Evolutionary conservation across 176 grass and related monocot genomes (phyloP).

Genomic region (Lolium rigidum): DNA sequence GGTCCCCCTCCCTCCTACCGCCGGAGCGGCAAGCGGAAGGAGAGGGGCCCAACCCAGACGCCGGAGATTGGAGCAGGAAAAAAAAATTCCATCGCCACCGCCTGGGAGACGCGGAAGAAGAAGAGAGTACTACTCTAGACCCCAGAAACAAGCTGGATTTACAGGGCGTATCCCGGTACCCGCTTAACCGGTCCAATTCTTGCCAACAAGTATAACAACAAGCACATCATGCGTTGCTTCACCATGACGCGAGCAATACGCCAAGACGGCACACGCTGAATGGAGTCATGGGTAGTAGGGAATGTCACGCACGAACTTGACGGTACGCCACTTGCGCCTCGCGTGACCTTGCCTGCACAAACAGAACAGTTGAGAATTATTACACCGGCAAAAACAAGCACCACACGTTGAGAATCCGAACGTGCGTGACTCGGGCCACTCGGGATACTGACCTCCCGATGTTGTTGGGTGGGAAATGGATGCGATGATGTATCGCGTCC

Average conservation of each 20-base stretch:
- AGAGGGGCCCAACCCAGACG: too few relatives aligned
- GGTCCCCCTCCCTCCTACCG: too few relatives aligned
- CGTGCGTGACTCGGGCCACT: neutral
- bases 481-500: too few relatives aligned
- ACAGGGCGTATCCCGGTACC: too few relatives aligned
- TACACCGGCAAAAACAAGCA: neutral
- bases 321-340: neutral
- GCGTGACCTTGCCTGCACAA: slow-evolving; percentile 16
- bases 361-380: neutral
- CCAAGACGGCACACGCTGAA: neutral
- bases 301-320: neutral
- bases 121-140: too few relatives aligned
- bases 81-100: too few relatives aligned
- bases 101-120: too few relatives aligned
- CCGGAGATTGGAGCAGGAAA: too few relatives aligned
- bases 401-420: neutral
- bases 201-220: neutral
- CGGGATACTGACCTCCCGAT: neutral
- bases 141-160: too few relatives aligned
- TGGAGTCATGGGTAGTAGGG: neutral
- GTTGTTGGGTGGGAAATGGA: slow-evolving; percentile 1
- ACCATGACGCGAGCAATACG: neutral
- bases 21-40: too few relatives aligned
- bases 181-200: neutral
- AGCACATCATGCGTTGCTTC: neutral